Evolutionary conservation across 208 protist species (phyloP).

Genomic region (Trypanosoma scelopori): DNA sequence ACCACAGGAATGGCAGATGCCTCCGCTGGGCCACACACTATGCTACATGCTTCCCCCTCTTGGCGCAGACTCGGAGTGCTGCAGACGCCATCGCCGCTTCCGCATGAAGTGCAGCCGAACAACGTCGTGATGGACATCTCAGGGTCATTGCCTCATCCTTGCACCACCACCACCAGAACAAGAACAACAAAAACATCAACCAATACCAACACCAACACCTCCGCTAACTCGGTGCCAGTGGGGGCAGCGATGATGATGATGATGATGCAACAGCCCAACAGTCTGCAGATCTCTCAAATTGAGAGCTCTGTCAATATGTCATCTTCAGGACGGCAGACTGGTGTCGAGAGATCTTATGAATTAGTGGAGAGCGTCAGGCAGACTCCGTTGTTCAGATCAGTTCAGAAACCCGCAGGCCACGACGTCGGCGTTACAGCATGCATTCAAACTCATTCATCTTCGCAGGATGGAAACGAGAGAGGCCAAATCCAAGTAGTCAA

Average conservation of each 20-base stretch:
- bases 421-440: slow-evolving; percentile 10
- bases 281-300: too few species aligned
- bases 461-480: background rate
- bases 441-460: background rate
- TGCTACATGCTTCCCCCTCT: background rate
- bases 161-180: slow-evolving; percentile 6
- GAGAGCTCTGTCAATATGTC: too few species aligned
- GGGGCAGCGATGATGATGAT: too few species aligned
- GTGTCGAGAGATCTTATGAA: too few species aligned
- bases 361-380: too few species aligned
- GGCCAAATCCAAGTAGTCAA: background rate
- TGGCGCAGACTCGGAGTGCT: background rate
- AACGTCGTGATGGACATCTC: background rate
- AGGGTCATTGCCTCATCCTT: too few species aligned
- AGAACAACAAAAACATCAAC: too few species aligned
- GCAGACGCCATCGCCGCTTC: background rate
- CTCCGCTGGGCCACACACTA: background rate
- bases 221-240: too few species aligned
- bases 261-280: too few species aligned
- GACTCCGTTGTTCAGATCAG: background rate
- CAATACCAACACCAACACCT: too few species aligned
- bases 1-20: background rate
- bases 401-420: background rate
- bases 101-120: background rate
- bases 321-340: too few species aligned